Percentiles rank a stretch among this genome's conserved stretches.
Evolutionary conservation across 1,284 basidiomycete species (phyloP).

Genomic region (Microstroma glucosiphilum): DNA sequence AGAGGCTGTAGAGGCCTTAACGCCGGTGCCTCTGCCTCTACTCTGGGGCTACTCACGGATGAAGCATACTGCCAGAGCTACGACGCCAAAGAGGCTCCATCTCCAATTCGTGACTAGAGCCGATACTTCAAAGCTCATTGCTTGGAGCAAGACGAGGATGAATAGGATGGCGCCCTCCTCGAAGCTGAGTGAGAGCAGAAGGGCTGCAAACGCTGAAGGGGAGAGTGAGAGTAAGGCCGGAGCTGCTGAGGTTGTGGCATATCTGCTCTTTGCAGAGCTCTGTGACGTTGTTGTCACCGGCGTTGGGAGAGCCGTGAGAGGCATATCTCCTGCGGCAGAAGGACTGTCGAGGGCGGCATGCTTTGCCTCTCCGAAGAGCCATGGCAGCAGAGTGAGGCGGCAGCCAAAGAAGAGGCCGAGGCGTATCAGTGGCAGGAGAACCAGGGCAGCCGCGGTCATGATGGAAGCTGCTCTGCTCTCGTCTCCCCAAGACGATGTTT

Average conservation of each 20-base stretch:
- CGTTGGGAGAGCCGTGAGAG: constrained; percentile 10
- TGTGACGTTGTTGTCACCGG: constrained; percentile 14
- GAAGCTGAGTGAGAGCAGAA: constrained; percentile 37
- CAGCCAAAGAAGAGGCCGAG: constrained; percentile 16
- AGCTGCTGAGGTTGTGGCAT: neutral
- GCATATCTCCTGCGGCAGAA: neutral
- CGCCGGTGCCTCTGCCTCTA: neutral
- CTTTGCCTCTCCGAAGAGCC: constrained; percentile 39
- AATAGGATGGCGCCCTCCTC: constrained; percentile 39
- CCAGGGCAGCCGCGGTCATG: neutral
- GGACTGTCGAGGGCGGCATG: constrained; percentile 35
- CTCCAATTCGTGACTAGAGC: constrained; percentile 20
- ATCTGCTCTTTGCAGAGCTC: constrained; percentile 2
- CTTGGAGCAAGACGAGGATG: constrained; percentile 39
- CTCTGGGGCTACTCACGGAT: constrained; percentile 12
- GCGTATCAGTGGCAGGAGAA: constrained; percentile 13
- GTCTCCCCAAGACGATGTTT: too few relatives aligned
- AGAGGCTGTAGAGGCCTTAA: neutral
- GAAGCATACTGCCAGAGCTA: constrained; percentile 25
- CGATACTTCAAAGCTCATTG: constrained; percentile 14
- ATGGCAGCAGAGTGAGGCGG: constrained; percentile 23
- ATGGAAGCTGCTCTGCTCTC: neutral
- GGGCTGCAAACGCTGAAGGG: constrained; percentile 19
- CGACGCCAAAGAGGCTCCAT: constrained; percentile 14
- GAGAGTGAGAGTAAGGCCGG: constrained; percentile 10